These are phyloP conservation scores for Parsonsia alboflavescens DNA, from an alignment of 257 asterid genomes.

Conservation along the genomic window DNA sequence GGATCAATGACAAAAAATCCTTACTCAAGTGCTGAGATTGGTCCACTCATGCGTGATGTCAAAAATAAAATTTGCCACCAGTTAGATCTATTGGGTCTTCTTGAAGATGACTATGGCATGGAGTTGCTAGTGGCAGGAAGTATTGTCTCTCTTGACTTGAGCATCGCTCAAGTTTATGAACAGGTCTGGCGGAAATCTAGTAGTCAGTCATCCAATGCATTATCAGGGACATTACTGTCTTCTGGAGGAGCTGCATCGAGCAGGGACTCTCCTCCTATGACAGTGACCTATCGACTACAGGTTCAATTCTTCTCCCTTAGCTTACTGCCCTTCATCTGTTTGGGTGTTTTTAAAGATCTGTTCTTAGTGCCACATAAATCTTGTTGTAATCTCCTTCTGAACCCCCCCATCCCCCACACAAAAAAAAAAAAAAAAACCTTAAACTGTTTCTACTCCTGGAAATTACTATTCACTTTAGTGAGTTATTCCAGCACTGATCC, in stretches of 20 bases:
- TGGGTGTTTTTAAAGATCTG: not conserved
- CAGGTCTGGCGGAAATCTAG: constrained; percentile 95
- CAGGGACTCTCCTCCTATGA: constrained; percentile 95
- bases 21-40: constrained; percentile 93
- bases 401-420: too few relatives aligned
- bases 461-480: not conserved
- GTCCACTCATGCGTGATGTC: constrained; percentile 99
- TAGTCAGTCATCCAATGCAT: constrained; percentile 60
- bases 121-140: constrained; percentile 94
- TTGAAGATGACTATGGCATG: constrained; percentile 99
- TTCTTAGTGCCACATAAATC: not conserved
- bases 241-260: constrained; percentile 55
- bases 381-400: not conserved
- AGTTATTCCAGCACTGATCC: constrained; percentile 14
- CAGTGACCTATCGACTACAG: constrained; percentile 97
- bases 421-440: too few relatives aligned
- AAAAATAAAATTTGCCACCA: constrained; percentile 97
- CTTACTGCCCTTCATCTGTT: constrained; percentile 7
- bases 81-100: constrained; percentile 89
- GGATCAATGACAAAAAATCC: constrained; percentile 99
- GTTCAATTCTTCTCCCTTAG: constrained; percentile 29
- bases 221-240: constrained; percentile 66
- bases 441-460: not conserved
- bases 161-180: constrained; percentile 88
- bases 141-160: constrained; percentile 92